Evolutionary conservation across 2,329 filamentous ascomycete genomes (phyloP), one percentile per base, ranked within the genome.

Genomic region (Aspergillus luchuensis): DNA sequence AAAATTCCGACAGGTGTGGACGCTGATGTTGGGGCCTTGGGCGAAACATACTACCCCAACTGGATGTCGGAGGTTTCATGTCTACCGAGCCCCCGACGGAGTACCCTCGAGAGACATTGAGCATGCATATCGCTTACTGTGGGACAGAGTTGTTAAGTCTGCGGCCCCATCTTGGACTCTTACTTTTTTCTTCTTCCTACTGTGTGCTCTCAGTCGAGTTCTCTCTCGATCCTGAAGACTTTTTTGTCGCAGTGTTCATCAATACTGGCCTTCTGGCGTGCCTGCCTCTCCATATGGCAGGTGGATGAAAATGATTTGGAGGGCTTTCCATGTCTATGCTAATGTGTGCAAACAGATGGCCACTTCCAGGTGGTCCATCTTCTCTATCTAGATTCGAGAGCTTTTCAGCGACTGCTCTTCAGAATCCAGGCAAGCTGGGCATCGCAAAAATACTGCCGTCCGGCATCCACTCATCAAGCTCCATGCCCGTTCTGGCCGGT

Each of bases 401-500:
- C 33, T 11, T 30, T 28, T 4, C 17, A 10, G 21, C 15, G 13
- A 15, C 36, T 30, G 23, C 7, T 10, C 15, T 11, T 33, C 64
- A 73, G 54, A 72, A 67, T 17, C 69, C 70, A 45, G 70, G 71
- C 60, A 73, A 61, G 41, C 64, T 66, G 13, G 68, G 68, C 64
- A 70, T 63, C 11, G 69, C 70, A 56, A 66, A 71, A 19, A 73
- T 65, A 58, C 67, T 72, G 17, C 71, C 69, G 49, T 71, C 69
- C 5, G 71, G 68, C 53, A 72, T 60, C 71, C 71, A 74, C 1
- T 70, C 70, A 54, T 74, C 71, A 28, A 72, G 39, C 51, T 73
- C 71, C 68, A 73, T 71, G 19, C 69, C 66, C 23, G 64, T 63
- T n/a, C 63, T 63, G 11, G 62, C 58, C 13, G 62, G 53, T 33